Percentiles rank a stretch among this genome's conserved stretches.
Conservation (phyloP, 257 asterid species). For the Primulina huaijiensis region DNA sequence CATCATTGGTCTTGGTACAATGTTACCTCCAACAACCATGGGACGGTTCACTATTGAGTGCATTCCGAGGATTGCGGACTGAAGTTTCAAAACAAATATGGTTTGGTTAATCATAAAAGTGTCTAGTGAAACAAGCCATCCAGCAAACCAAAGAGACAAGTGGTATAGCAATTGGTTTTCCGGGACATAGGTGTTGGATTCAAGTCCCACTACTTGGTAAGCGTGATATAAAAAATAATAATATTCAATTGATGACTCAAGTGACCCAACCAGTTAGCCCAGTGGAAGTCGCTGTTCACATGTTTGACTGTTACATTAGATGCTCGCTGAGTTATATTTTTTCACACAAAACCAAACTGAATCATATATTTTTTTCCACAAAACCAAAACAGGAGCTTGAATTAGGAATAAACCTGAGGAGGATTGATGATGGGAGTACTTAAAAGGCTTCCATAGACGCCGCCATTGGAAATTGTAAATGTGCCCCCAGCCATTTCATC, state of each 20-base stretch:
- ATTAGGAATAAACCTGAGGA: slow-evolving; percentile 66
- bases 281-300: too few relatives aligned
- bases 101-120: neutral
- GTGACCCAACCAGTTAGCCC: too few relatives aligned
- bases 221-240: too few relatives aligned
- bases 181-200: too few relatives aligned
- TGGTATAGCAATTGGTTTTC: too few relatives aligned
- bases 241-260: too few relatives aligned
- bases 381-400: neutral
- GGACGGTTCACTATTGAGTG: slow-evolving; percentile 95
- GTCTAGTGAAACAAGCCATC: neutral
- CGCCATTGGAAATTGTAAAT: slow-evolving; percentile 95
- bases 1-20: slow-evolving; percentile 98
- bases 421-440: slow-evolving; percentile 99
- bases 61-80: slow-evolving; percentile 99
- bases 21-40: slow-evolving; percentile 86
- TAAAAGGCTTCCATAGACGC: slow-evolving; percentile 94
- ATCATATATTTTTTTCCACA: too few relatives aligned
- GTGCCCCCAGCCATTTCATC: slow-evolving; percentile 99
- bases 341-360: neutral
- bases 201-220: too few relatives aligned
- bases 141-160: neutral
- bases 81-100: slow-evolving; percentile 25
- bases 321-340: too few relatives aligned
- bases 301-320: too few relatives aligned